phyloP scores from a whole-genome alignment of 192 early-diverging fungal genomes.

The Lobulomyces angularis region DNA sequence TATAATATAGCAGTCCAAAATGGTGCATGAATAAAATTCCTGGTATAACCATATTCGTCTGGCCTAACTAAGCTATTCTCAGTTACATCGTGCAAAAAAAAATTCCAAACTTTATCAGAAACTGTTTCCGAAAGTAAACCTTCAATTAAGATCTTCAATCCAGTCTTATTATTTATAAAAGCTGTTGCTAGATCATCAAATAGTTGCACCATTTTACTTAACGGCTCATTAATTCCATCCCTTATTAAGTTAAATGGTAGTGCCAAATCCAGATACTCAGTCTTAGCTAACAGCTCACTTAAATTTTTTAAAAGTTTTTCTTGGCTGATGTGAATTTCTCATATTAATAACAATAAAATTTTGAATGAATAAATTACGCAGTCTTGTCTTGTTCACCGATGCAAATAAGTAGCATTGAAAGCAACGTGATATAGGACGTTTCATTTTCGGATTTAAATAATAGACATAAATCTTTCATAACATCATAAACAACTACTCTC shows the following conservation, averaged over 20 bases:
- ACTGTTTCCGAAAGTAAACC: slow-evolving; percentile 17
- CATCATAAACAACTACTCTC: slow-evolving; percentile 27
- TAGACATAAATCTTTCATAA: slow-evolving; percentile 21
- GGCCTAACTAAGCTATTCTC: slow-evolving; percentile 39
- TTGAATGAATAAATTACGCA: no score
- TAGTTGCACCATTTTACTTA: slow-evolving; percentile 16
- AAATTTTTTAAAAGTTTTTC: no score
- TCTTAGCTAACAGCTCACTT: no score
- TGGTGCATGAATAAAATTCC: slow-evolving; percentile 38
- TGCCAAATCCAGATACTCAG: no score
- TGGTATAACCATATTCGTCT: slow-evolving; percentile 40
- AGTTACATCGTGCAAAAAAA: slow-evolving; percentile 27
- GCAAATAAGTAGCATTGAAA: no score
- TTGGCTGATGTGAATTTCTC: no score
- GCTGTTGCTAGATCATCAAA: slow-evolving; percentile 34
- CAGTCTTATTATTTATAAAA: slow-evolving; percentile 22
- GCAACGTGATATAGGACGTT: no score
- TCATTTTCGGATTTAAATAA: no score
- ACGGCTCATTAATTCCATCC: slow-evolving; percentile 12
- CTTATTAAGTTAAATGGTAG: slow-evolving; percentile 20
- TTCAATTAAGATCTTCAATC: slow-evolving; percentile 26
- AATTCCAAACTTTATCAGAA: slow-evolving; percentile 41
- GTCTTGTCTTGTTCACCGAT: no score
- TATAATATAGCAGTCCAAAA: slow-evolving; percentile 37
- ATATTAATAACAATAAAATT: no score